Conservation (phyloP, 768 basidiomycete genomes). For the Russula sp. region DNA sequence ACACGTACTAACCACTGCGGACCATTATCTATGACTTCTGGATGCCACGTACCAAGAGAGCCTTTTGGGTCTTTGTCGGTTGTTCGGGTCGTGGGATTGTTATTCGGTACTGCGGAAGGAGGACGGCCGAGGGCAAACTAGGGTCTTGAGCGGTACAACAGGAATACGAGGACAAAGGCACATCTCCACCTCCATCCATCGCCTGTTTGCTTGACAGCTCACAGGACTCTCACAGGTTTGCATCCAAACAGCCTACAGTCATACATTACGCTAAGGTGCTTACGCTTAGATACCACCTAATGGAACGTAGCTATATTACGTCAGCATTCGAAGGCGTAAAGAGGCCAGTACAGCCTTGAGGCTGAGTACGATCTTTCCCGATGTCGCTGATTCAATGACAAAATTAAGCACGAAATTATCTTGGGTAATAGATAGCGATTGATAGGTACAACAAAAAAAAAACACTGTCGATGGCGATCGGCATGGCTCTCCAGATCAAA, state of each 20-base stretch:
- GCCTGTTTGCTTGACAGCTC: neutral
- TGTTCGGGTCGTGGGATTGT: neutral
- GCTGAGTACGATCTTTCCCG: too few relatives aligned
- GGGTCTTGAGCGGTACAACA: neutral
- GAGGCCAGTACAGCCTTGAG: too few relatives aligned
- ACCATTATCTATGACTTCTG: neutral
- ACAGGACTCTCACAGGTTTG: too few relatives aligned
- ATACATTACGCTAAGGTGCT: neutral
- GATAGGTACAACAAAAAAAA: conserved; percentile 21
- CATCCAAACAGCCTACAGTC: neutral
- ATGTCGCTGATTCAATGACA: neutral
- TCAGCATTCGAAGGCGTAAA: neutral
- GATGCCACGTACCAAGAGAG: neutral
- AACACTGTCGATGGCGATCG: neutral
- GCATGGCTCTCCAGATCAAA: neutral
- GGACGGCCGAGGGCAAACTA: neutral
- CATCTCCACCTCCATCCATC: neutral
- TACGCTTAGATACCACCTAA: too few relatives aligned
- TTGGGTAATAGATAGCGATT: conserved; percentile 7
- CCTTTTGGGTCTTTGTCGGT: neutral
- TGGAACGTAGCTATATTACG: neutral
- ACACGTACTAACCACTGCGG: neutral
- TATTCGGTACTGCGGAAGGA: neutral
- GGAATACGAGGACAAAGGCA: neutral
- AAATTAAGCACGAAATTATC: conserved; percentile 1